Evolutionary conservation across 768 basidiomycete species (phyloP).

Genomic region (Suillus decipiens): DNA sequence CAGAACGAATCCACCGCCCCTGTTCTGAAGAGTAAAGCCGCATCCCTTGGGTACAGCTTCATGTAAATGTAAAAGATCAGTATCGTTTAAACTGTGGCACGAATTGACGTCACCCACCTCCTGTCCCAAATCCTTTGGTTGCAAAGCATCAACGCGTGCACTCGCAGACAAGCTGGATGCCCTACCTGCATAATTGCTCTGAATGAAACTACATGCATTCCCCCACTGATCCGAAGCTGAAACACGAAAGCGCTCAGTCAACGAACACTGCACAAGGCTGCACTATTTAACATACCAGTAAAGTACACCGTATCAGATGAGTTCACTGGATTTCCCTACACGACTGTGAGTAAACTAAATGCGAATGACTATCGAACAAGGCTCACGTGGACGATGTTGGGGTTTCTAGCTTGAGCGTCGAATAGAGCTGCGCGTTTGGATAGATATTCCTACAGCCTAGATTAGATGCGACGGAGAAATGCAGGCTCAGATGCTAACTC

Average conservation of each 20-base stretch:
- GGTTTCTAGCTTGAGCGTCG: conserved; percentile 64
- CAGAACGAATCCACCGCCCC: conserved; percentile 84
- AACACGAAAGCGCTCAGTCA: conserved; percentile 7
- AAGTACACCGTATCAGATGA: conserved; percentile 97
- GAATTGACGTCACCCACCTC: conserved; percentile 57
- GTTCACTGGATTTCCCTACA: conserved; percentile 75
- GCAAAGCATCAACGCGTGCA: conserved; percentile 6
- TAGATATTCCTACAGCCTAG: conserved; percentile 70
- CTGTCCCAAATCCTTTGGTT: conserved; percentile 81
- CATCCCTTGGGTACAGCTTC: conserved; percentile 89
- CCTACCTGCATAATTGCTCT: conserved; percentile 83
- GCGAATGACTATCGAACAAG: not conserved
- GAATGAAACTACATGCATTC: conserved; percentile 87
- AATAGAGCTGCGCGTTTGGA: conserved; percentile 78
- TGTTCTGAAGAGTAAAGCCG: conserved; percentile 95
- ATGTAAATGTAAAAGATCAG: conserved; percentile 4
- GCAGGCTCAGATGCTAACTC: conserved; percentile 45
- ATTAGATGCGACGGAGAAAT: conserved; percentile 6
- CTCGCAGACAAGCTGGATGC: not conserved
- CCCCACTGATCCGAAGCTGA: conserved; percentile 84
- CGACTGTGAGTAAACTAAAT: conserved; percentile 14
- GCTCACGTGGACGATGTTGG: conserved; percentile 65
- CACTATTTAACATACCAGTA: conserved; percentile 52
- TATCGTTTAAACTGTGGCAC: too few species aligned
- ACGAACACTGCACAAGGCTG: not conserved